Evolutionary conservation across 1,284 basidiomycete species (phyloP), one percentile per base, ranked within the genome.

Genomic region (Wolfiporia cocos): DNA sequence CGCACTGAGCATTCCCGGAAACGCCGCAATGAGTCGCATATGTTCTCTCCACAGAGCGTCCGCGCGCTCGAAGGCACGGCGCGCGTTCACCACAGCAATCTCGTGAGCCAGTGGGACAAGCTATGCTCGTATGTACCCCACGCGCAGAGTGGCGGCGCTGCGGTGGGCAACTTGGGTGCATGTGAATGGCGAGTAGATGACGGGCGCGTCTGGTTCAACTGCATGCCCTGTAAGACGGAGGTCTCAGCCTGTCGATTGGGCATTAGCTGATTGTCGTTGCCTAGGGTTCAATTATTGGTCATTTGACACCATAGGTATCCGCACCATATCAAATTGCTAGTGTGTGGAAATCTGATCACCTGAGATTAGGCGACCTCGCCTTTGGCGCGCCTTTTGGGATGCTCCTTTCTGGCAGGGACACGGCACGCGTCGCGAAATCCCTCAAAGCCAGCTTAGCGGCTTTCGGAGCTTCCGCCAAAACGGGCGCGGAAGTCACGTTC

Each of bases 11-110:
- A 94, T 61, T 73, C 88, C 0, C 77, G 89, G 37, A 92, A 92
- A 63, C 78, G 89, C 59, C 92, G 90, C 64, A 82, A 91, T 43
- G 76, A 92, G 24, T 81, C 86, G 1, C 81, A 90, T 58, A 83
- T 88, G 44, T 92, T 92, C 62, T 78, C 86, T 3, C 82, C 80
- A 54, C 87, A 90, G 64, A 83, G 76, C 46, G 68, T 92, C 5
- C 58, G 81, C 46, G 83, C 86, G 51, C 88, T 83, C 50, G 86
- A 91, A 59, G 81, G 81, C 0, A 74, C 85, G 49, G 74, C 87
- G 41, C 69, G 76, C n/a, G 56, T 67, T 5, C 81, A 85, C 56
- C 71, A 87, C 15, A 56, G 52, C 4, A 65, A 71, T 35, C 61
- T 91, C 41, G 57, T 88, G 46, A 61, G 61, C 5, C 82, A 87